Evolutionary conservation across 192 early-diverging fungal genomes (phyloP).

Genomic region (Gigaspora rosea): DNA sequence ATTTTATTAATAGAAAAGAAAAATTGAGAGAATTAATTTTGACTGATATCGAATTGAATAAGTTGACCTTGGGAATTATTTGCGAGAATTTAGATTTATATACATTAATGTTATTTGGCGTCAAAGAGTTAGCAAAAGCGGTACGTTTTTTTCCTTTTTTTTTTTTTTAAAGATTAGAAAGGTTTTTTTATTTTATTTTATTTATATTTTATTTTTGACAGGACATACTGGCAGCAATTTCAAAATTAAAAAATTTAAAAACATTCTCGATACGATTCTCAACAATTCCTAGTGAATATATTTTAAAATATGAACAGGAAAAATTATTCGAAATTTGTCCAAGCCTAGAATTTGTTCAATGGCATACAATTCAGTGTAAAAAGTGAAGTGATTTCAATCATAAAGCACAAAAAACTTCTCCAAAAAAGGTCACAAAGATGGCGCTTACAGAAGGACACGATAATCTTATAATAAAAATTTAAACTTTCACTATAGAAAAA

Average conservation of each 20-base stretch:
- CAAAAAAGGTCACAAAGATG: too few species aligned
- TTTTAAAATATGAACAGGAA: neutral
- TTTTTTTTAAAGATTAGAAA: neutral
- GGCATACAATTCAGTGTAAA: neutral
- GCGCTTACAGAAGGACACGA: too few species aligned
- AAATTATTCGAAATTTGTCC: slow-evolving; percentile 17
- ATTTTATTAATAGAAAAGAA: neutral
- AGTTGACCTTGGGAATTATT: neutral
- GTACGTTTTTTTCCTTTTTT: too few species aligned
- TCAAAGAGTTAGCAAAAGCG: neutral
- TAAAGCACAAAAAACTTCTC: too few species aligned
- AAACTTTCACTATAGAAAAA: too few species aligned
- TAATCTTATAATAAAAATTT: too few species aligned
- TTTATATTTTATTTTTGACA: neutral
- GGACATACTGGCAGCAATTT: slow-evolving; percentile 4
- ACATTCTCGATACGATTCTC: slow-evolving; percentile 1
- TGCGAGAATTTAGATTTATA: slow-evolving; percentile 6
- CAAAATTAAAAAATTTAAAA: neutral
- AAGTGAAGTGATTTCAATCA: too few species aligned
- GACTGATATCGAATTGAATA: neutral
- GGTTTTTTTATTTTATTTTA: neutral
- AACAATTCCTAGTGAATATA: neutral
- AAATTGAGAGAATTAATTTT: slow-evolving; percentile 14
- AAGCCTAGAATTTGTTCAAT: neutral
- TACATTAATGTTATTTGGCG: neutral